These are phyloP conservation scores for Beauveria sp. DNA, from an alignment of 2,329 filamentous ascomycete species.

Conservation along the genomic window DNA sequence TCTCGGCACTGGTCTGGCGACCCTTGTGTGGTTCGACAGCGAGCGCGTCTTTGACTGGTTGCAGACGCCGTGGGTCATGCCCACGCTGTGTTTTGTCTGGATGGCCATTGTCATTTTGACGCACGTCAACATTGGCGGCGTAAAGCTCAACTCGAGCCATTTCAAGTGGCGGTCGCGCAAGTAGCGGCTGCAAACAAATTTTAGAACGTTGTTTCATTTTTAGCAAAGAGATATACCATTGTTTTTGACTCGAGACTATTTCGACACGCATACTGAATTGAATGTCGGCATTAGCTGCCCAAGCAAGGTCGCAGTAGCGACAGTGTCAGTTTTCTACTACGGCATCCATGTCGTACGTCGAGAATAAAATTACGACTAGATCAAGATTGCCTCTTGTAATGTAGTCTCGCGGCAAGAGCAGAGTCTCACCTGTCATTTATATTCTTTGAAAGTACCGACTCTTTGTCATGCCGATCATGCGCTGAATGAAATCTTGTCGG, in stretches of 20 bases:
- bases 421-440: too few species aligned
- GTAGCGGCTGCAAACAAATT: neutral
- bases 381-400: too few species aligned
- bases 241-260: neutral
- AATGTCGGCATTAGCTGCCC: too few species aligned
- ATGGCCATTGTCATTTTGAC: constrained; percentile 25
- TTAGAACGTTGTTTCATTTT: neutral
- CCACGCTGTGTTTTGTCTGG: constrained; percentile 28
- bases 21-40: constrained; percentile 19
- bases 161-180: constrained; percentile 3
- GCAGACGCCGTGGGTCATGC: constrained; percentile 25
- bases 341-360: too few species aligned
- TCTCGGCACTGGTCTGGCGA: constrained; percentile 22
- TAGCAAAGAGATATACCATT: neutral
- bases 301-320: too few species aligned
- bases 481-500: too few species aligned
- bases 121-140: constrained; percentile 16
- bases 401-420: too few species aligned
- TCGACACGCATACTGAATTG: too few species aligned
- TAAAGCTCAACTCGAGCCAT: constrained; percentile 13
- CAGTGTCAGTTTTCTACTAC: too few species aligned
- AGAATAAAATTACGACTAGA: too few species aligned
- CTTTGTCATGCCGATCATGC: too few species aligned
- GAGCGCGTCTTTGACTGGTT: constrained; percentile 16
- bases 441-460: too few species aligned